phyloP scores from a whole-genome alignment of 495 filamentous ascomycete species.

The Penicillium longicatenatum region DNA sequence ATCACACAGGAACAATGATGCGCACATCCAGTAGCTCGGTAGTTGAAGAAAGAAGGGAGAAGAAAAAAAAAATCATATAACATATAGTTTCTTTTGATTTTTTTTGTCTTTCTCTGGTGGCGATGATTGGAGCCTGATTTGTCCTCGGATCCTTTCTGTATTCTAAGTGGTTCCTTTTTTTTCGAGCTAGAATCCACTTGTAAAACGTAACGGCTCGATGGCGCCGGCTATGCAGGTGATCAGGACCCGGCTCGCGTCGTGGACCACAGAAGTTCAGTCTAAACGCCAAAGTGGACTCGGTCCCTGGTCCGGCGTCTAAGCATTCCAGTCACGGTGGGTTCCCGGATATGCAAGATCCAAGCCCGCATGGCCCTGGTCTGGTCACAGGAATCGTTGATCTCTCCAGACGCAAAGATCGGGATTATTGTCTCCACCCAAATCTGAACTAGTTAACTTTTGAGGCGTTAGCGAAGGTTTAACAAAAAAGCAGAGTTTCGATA shows the following conservation, averaged over 20 bases:
- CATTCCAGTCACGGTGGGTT: conserved; percentile 33
- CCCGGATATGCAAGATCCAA: conserved; percentile 26
- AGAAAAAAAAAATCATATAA: background rate
- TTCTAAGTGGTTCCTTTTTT: conserved; percentile 18
- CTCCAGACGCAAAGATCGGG: background rate
- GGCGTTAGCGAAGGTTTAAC: background rate
- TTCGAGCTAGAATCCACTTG: conserved; percentile 26
- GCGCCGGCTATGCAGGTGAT: conserved; percentile 45
- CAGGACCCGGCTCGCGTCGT: conserved; percentile 27
- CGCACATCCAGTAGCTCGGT: conserved; percentile 31
- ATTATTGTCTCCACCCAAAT: background rate
- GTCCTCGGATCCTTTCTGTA: background rate
- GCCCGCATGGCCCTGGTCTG: conserved; percentile 13
- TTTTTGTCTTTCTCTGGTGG: background rate
- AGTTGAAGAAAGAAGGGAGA: background rate
- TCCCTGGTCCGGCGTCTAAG: conserved; percentile 37
- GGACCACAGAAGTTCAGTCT: conserved; percentile 14
- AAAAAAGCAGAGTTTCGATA: background rate
- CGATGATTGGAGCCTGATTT: background rate
- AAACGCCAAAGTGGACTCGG: conserved; percentile 44
- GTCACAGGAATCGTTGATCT: conserved; percentile 1
- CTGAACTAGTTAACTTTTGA: background rate
- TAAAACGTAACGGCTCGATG: conserved; percentile 29
- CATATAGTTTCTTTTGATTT: background rate
- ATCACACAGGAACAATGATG: conserved; percentile 30